These are phyloP conservation scores for Fistulinella prunicolor DNA, from an alignment of 768 basidiomycete genomes.

Conservation along the genomic window DNA sequence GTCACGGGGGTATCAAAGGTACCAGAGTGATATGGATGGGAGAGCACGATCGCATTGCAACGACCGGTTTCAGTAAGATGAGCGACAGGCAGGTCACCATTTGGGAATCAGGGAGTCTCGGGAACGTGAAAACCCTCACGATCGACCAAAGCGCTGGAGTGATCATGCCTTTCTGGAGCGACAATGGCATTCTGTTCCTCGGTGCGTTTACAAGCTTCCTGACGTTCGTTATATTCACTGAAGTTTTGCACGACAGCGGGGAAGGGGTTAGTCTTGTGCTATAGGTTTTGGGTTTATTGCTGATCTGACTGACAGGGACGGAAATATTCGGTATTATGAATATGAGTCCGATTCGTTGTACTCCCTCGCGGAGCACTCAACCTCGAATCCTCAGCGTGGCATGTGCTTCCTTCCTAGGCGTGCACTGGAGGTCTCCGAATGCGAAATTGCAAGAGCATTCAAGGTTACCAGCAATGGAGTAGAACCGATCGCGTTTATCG, in stretches of 20 bases:
- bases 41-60: constrained; percentile 81
- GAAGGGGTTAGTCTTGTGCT: constrained; percentile 62
- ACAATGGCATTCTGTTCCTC: constrained; percentile 88
- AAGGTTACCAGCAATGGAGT: constrained; percentile 73
- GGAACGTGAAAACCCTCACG: constrained; percentile 69
- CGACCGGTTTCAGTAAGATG: constrained; percentile 97
- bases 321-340: constrained; percentile 97
- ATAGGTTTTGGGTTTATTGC: neutral
- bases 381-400: constrained; percentile 90
- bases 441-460: constrained; percentile 94
- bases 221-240: constrained; percentile 1
- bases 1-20: constrained; percentile 92
- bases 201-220: constrained; percentile 38
- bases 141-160: constrained; percentile 93
- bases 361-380: constrained; percentile 80
- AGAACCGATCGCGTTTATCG: constrained; percentile 93
- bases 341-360: constrained; percentile 83
- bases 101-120: constrained; percentile 83
- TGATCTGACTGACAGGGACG: constrained; percentile 57
- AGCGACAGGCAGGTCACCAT: constrained; percentile 87
- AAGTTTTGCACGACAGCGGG: constrained; percentile 50
- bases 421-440: constrained; percentile 82
- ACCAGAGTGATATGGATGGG: constrained; percentile 91
- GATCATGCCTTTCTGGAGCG: constrained; percentile 96
- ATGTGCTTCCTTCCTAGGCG: constrained; percentile 96